Evolutionary conservation across 208 protist species (phyloP), one percentile per base, ranked within the genome.

Genomic region (Acanthamoeba castellanii): DNA sequence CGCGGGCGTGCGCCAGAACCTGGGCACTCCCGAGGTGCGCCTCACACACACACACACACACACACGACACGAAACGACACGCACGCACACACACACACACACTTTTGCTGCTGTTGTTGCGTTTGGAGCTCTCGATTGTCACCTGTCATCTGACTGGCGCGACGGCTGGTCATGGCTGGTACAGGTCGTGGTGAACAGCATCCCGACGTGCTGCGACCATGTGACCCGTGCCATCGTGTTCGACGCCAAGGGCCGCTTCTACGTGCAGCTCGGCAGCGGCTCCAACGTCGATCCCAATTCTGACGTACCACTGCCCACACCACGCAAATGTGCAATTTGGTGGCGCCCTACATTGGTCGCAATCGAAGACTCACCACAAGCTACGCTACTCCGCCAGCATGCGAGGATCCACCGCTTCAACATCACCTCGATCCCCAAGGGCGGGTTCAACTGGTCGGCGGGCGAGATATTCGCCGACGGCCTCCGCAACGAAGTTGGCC

Each of bases 211-310:
- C 68, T 82, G 64, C 59, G 90, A 74, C 61, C 87, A 92, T 30
- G 87, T 92, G 8, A 52, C 87, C 59, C 32, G 87, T 8, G 45
- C 87, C 7, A 3, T 92, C 42, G 61, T 76, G 27, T 92, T 92
- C 34, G 87, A 92, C 42, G 25, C 27, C 57, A 55, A 92, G 22
- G 87, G 42, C 14, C 87, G 57, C 42, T 52, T 92, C 87, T 92
- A 92, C 66, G 87, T 92, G 87, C 87, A 92, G 47, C 30, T 94
- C 34, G 90, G 90, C 27, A 94, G 90, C 52, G 90, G 70, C 30
- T 72, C 52, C 90, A 94, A 94, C 37, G 45, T 94, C 3, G 90
- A 94, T 34, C 70, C 64, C n/a, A 84, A 94, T 13, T 78, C 72
- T 27, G 55, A 16, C 37, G n/a, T 52, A 70, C 70, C 30, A 18